Conservation (phyloP, 345 rosid species). For the Fremontodendron californicum region DNA sequence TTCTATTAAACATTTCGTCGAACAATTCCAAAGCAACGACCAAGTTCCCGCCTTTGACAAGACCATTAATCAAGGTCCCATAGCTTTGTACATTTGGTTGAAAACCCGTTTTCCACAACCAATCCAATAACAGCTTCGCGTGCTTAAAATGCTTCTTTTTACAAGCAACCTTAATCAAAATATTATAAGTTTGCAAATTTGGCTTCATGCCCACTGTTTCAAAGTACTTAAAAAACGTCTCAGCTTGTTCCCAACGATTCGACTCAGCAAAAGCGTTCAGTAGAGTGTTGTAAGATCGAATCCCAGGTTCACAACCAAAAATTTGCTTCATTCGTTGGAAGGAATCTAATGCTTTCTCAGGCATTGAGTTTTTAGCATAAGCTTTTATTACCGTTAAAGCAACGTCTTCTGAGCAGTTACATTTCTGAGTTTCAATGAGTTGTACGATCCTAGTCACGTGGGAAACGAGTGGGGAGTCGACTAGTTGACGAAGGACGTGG, state of each 20-base stretch:
- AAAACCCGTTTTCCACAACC: conserved; percentile 55
- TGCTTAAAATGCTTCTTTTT: conserved; percentile 55
- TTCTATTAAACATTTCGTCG: conserved; percentile 72
- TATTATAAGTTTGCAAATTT: conserved; percentile 67
- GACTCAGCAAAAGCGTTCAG: conserved; percentile 60
- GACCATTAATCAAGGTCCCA: conserved; percentile 48
- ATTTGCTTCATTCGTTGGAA: conserved; percentile 60
- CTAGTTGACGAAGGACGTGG: conserved; percentile 74
- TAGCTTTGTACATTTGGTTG: conserved; percentile 61
- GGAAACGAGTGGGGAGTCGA: conserved; percentile 36
- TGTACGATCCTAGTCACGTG: conserved; percentile 55
- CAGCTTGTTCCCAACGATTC: conserved; percentile 51
- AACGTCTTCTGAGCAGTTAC: conserved; percentile 74
- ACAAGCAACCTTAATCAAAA: conserved; percentile 70
- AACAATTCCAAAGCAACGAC: conserved; percentile 57
- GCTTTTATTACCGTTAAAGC: conserved; percentile 61
- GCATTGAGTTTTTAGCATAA: conserved; percentile 59
- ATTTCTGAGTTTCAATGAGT: conserved; percentile 48
- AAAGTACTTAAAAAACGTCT: conserved; percentile 46
- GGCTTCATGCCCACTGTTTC: conserved; percentile 49
- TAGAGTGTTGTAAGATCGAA: conserved; percentile 61
- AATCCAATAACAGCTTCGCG: conserved; percentile 49
- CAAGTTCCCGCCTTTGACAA: conserved; percentile 52
- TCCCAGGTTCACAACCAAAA: conserved; percentile 72
- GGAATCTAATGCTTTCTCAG: conserved; percentile 52